phyloP scores from a whole-genome alignment of 2,329 filamentous ascomycete species.

The Pseudogymnoascus sp. region DNA sequence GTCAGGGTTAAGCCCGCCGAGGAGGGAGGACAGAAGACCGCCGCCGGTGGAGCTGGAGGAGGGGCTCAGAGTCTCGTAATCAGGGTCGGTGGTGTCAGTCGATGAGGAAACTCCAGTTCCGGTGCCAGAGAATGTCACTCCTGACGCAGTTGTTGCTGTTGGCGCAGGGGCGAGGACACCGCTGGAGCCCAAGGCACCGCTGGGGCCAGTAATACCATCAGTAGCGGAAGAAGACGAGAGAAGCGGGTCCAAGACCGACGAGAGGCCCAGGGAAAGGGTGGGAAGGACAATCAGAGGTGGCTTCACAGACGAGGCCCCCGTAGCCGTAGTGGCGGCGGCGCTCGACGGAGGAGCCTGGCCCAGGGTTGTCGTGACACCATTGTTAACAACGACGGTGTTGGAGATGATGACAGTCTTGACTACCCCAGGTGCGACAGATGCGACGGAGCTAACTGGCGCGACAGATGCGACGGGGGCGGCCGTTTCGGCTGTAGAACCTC shows the following conservation, averaged over 20 bases:
- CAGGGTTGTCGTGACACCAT: background rate
- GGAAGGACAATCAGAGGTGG: background rate
- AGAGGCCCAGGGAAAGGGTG: background rate
- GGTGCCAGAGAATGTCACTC: slow-evolving; percentile 11
- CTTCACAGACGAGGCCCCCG: background rate
- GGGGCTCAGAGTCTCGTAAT: background rate
- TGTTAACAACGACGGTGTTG: slow-evolving; percentile 7
- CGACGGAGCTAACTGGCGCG: background rate
- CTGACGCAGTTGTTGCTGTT: slow-evolving; percentile 3
- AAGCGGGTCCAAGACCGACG: background rate
- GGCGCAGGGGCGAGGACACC: background rate
- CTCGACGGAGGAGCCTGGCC: background rate
- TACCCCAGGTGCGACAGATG: background rate
- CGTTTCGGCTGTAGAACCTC: slow-evolving; percentile 19
- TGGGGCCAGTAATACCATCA: slow-evolving; percentile 11
- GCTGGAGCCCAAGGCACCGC: background rate
- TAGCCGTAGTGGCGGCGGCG: background rate
- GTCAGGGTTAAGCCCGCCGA: background rate
- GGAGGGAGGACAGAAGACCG: background rate
- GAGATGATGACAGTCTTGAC: slow-evolving; percentile 7
- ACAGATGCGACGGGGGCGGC: slow-evolving; percentile 10
- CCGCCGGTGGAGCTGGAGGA: background rate
- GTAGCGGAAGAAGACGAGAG: slow-evolving; percentile 2
- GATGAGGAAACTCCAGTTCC: slow-evolving; percentile 13
- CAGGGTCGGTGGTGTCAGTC: slow-evolving; percentile 19